These are phyloP conservation scores for Cordia subcordata DNA, from an alignment of 257 asterid species.

Conservation along the genomic window DNA sequence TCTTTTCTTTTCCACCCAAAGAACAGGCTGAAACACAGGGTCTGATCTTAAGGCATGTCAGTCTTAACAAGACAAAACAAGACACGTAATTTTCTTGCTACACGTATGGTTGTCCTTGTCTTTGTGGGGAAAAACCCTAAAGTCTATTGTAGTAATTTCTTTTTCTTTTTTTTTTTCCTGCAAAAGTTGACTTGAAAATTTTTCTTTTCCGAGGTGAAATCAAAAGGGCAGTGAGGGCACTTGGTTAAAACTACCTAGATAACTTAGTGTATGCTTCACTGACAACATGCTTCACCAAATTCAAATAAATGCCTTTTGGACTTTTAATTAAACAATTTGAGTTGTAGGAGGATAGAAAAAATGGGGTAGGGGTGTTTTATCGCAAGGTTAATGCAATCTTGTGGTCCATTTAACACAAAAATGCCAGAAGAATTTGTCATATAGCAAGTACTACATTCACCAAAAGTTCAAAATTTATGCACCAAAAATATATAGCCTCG, in stretches of 20 bases:
- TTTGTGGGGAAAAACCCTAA: constrained; percentile 17
- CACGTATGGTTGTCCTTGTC: constrained; percentile 12
- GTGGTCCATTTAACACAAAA: constrained; percentile 32
- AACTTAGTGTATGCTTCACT: no score
- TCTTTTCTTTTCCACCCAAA: background rate
- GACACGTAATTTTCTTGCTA: constrained; percentile 12
- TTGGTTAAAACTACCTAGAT: constrained; percentile 6
- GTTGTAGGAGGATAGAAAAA: constrained; percentile 14
- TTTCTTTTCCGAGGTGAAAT: constrained; percentile 27
- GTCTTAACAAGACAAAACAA: constrained; percentile 25
- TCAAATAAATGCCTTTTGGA: constrained; percentile 4
- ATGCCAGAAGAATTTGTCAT: constrained; percentile 1
- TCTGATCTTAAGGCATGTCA: constrained; percentile 19
- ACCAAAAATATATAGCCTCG: background rate
- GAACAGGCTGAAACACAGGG: constrained; percentile 17
- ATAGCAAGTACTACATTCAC: background rate
- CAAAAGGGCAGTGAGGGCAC: background rate
- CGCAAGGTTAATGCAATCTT: no score
- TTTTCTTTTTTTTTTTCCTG: no score
- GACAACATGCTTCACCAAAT: constrained; percentile 20
- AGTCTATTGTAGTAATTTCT: background rate
- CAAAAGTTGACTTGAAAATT: constrained; percentile 4
- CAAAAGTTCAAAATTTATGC: constrained; percentile 1
- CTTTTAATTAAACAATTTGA: no score
- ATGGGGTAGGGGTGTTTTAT: constrained; percentile 11